Evolutionary conservation across 2,329 filamentous ascomycete species (phyloP).

Genomic region (Venturiaceae sp.): DNA sequence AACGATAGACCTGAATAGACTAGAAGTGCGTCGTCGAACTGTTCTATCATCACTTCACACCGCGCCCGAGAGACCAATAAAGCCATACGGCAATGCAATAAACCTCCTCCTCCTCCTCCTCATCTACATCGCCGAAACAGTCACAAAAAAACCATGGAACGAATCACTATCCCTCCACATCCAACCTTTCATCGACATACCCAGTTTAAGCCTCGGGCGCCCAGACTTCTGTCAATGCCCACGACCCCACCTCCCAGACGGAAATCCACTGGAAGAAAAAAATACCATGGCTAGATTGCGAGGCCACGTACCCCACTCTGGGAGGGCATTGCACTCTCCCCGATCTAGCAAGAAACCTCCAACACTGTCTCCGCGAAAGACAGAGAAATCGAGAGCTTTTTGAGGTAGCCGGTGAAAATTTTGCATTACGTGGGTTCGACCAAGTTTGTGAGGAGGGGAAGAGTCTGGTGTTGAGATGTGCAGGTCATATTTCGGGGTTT

Average conservation of each 20-base stretch:
- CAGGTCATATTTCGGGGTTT: slow-evolving; percentile 1
- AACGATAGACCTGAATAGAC: neutral
- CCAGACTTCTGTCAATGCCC: neutral
- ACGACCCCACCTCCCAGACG: neutral
- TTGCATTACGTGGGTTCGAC: neutral
- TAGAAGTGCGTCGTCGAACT: neutral
- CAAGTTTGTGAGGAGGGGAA: neutral
- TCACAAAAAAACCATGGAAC: neutral
- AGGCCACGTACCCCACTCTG: neutral
- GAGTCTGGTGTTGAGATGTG: neutral
- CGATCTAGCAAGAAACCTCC: neutral
- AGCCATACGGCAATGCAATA: neutral
- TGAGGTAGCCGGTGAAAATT: neutral
- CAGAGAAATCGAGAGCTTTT: neutral
- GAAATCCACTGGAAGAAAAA: neutral
- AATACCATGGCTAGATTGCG: neutral
- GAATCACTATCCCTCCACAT: too few relatives aligned
- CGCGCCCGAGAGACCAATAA: neutral
- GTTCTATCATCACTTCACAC: neutral
- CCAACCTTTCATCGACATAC: too few relatives aligned
- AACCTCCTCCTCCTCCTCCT: neutral
- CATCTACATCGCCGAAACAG: neutral
- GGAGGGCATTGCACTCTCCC: neutral
- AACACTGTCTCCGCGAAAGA: neutral
- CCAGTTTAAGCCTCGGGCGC: neutral